Evolutionary conservation across 495 filamentous ascomycete species (phyloP), one percentile per base, ranked within the genome.

Genomic region (Hypoxylon perforatum): DNA sequence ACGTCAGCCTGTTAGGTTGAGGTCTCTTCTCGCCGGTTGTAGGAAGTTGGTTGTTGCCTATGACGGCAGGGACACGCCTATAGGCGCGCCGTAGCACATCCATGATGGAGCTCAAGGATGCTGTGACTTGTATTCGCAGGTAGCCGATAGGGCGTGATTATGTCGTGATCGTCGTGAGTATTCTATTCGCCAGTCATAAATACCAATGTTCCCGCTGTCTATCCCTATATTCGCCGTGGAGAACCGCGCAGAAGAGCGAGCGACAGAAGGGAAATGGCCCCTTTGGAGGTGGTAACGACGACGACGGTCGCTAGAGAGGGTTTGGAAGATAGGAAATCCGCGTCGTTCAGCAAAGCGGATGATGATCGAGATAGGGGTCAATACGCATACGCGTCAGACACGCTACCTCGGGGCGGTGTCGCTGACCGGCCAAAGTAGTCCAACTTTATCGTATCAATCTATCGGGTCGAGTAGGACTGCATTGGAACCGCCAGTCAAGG

Each of bases 11-110:
- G 30, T 69, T 77, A 53, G 61, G 74, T 62, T 74, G 80, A 48
- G 67, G 66, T 60, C 58, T 68, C 73, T 85, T 85, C 53, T 81
- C 76, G 56, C 81, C 83, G 36, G 76, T 42, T 36, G 81, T 71
- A 18, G 83, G 82, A 41, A 84, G 74, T 44, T 74, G 74, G 9
- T 76, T 66, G 35, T 75, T 62, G 45, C 67, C 69, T 50, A 72
- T 63, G 25, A 77, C 66, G 22, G 73, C 70, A 45, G 82, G 82
- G 57, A 83, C 72, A 68, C 79, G 79, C 74, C 78, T 81, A 61
- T 80, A 73, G 49, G 82, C 78, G 69, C 83, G 82, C 67, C 81
- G 80, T 73, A 86, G 78, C 73, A 85, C 77, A 76, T 84, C 82
- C 84, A 86, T 86, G 69, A 71, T 67, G 76, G 57, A 50, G 50